Base-by-base conservation (phyloP, 2,329 filamentous ascomycete species). In the Ascochyta fabae region DNA sequence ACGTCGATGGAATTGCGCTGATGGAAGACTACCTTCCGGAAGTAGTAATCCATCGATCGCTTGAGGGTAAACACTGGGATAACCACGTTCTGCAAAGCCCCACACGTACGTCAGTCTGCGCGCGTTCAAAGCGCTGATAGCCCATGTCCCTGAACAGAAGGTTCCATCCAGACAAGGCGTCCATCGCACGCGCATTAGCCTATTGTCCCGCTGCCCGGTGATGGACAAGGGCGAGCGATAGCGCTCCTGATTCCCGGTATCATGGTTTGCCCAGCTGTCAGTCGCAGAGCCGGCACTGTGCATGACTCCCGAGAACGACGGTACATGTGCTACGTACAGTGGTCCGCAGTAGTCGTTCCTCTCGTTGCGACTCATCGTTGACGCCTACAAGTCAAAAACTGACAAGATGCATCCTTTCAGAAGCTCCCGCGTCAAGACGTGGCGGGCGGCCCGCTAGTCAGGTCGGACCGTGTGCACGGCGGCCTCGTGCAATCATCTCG, bases 371-470 rank as follows among this genome's bases (percentile, higher is more conserved):
- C 27, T 35, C 12, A 8, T 46, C 16, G 36, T 13, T 24, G 26
- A 19, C n/a, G 33, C 6, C 22, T 1, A 19, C 16, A 33, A 26
- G 15, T 38, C 4, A 7, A 22, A 19, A 33, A 27, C 23, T 3
- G 2, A 29, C 12, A 27, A 8, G 40, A 50, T 44, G 47, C 42
- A 27, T 59, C 13, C 19, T 54, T 49, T 59, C 47, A 60, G 53
- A 64, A 56, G 62, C 62, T 62, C 59, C 64, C 61, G 61, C 62
- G 56, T 57, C 61, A 61, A 58, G 58, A 34, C 29, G 7, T 56
- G 53, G 57, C 59, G 53, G 60, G 60, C 65, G 64, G 60, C 60
- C 64, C 64, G 60, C 65, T 66, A 62, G 62, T 62, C 53, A 60
- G 46, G 59, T 59, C 56, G 50, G 52, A 53, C 56, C 60, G 19